Percentiles rank a stretch among this genome's conserved stretches.
These are phyloP conservation scores for Mycosarcoma maydis DNA, from an alignment of 1,284 basidiomycete species.

Conservation along the genomic window DNA sequence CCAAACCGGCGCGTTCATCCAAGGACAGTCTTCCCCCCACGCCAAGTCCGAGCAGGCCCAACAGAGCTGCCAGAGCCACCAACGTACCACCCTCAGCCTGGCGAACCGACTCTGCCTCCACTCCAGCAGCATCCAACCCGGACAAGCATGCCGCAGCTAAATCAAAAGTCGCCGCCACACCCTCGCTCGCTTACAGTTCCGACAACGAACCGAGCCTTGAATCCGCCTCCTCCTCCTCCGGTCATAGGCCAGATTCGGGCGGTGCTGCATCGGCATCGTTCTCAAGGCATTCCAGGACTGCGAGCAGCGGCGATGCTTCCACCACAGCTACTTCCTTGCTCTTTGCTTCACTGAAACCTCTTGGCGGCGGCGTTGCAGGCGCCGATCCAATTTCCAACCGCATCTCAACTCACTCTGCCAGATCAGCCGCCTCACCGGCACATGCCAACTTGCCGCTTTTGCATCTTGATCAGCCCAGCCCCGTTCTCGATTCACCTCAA, in stretches of 20 bases:
- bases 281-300: background rate
- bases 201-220: slow-evolving; percentile 20
- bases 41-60: background rate
- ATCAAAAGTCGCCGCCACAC: too few relatives aligned
- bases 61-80: background rate
- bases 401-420: background rate
- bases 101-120: background rate
- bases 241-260: background rate
- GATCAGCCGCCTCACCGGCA: background rate
- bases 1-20: slow-evolving; percentile 9
- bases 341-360: background rate
- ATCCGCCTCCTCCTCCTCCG: slow-evolving; percentile 10
- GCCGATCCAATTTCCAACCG: background rate
- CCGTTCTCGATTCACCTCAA: slow-evolving; percentile 3
- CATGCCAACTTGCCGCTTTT: background rate
- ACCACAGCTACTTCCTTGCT: background rate
- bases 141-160: too few relatives aligned
- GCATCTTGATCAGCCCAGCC: background rate
- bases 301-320: background rate
- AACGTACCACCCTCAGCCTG: slow-evolving; percentile 19
- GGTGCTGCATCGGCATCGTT: background rate
- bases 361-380: background rate
- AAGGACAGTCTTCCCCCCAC: background rate
- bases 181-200: slow-evolving; percentile 18
- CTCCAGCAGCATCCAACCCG: background rate